Percentiles rank a stretch among this genome's conserved stretches.
Evolutionary conservation across 768 basidiomycete genomes (phyloP).

Genomic region (Boletellus sp.): DNA sequence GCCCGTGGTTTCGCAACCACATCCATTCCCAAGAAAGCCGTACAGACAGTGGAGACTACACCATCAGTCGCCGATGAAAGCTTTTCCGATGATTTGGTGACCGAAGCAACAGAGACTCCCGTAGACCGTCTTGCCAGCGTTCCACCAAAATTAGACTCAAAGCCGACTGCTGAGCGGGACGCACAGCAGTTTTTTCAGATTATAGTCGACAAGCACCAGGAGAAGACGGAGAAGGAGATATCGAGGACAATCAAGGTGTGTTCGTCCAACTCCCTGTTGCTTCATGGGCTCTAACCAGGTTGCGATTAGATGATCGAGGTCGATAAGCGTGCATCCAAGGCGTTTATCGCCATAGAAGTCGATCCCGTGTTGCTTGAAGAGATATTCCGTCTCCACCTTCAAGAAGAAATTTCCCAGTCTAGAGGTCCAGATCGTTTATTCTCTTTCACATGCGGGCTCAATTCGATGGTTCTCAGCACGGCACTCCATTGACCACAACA

Average conservation of each 20-base stretch:
- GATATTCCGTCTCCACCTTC: conserved; percentile 51
- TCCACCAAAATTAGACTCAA: conserved; percentile 19
- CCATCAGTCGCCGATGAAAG: conserved; percentile 7
- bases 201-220: conserved; percentile 78
- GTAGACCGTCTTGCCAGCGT: conserved; percentile 6
- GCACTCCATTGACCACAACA: conserved; percentile 44
- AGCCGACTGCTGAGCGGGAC: conserved; percentile 36
- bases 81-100: conserved; percentile 1
- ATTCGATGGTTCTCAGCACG: conserved; percentile 10
- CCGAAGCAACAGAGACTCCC: conserved; percentile 4
- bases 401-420: conserved; percentile 28
- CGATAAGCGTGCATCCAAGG: conserved; percentile 70
- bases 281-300: not conserved
- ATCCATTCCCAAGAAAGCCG: conserved; percentile 75
- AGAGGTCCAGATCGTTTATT: conserved; percentile 20
- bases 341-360: conserved; percentile 58
- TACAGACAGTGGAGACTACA: conserved; percentile 29
- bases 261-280: not conserved
- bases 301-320: conserved; percentile 60
- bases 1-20: conserved; percentile 78
- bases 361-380: conserved; percentile 55
- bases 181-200: conserved; percentile 62
- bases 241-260: conserved; percentile 64
- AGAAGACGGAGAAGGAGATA: conserved; percentile 86
- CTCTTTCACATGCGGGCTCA: not conserved